Conservation (phyloP, 2,329 filamentous ascomycete species). For the Aspergillus texensis region DNA sequence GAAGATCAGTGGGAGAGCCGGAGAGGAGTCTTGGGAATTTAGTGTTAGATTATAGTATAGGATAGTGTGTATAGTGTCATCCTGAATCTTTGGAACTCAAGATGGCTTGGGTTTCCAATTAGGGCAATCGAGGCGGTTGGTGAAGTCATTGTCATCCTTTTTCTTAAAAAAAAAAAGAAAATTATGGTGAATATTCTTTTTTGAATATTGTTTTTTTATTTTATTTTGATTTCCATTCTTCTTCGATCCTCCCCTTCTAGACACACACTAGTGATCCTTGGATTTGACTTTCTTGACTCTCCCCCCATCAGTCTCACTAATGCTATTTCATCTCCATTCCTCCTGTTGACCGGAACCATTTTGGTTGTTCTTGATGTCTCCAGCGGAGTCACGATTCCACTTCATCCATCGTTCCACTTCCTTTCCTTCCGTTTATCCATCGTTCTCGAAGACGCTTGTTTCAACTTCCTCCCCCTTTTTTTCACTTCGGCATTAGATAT, state of each 20-base stretch:
- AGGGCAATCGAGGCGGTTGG: not conserved
- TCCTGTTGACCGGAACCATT: not conserved
- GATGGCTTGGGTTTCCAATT: not conserved
- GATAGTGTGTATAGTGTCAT: not conserved
- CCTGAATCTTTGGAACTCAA: no score
- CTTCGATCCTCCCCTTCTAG: not conserved
- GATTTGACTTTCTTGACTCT: not conserved
- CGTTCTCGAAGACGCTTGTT: not conserved
- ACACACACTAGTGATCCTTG: not conserved
- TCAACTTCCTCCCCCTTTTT: not conserved
- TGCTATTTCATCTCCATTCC: not conserved
- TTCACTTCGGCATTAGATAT: not conserved
- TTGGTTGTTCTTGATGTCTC: slow-evolving; percentile 1
- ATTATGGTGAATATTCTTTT: no score
- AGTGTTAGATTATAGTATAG: not conserved
- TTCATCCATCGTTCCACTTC: slow-evolving; percentile 7
- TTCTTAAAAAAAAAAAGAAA: not conserved
- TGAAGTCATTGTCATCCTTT: not conserved
- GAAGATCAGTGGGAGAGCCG: not conserved
- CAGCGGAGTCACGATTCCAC: slow-evolving; percentile 3
- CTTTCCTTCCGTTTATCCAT: slow-evolving; percentile 1
- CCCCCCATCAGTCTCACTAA: not conserved
- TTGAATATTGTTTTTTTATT: not conserved
- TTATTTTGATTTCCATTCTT: not conserved
- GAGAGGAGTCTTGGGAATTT: not conserved